Base-by-base conservation (phyloP, 2,329 filamentous ascomycete genomes). In the Bipolaris sorokiniana region DNA sequence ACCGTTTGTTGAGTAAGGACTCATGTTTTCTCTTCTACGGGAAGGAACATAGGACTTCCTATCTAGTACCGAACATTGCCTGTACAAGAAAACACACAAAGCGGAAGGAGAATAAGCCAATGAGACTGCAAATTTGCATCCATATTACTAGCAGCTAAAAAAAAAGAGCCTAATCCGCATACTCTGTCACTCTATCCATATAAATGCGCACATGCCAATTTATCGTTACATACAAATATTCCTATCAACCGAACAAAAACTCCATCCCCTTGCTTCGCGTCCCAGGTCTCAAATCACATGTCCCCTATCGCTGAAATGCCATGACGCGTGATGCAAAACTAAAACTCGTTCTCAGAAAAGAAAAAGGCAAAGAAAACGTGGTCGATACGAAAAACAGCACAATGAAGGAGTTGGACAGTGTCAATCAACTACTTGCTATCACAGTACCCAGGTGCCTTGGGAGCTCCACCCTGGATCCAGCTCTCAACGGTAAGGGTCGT, bases 401-500 rank as follows among this genome's bases (percentile, higher is more conserved):
- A 38, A 7, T 2, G 15, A 42, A 6, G 31, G 3, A 18, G 28
- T 22, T 11, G 2, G 9, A 7, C 2, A 3, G 26, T 15, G 7
- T 45, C 15, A 28, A 28, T 9, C 9, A 10, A 23, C 26, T 57
- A 73, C 44, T 63, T 61, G 52, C 64, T 63, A 56, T 90, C 87
- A 72, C 88, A 90, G 72, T 89, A 90, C 31, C 86, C 86, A 1
- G 86, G 86, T 11, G 81, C 68, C 61, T 82, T 82, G 3, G 76
- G 76, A n/a, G 74, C 69, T 16, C 77, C 76, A 4, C 87, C 86
- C 48, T 81, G 83, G 6, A 90, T 86, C 96, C 95, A 99, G 76
- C 90, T 96, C 72, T 89, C 84, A 46, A 97, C 81, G 0, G 95
- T 99, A 68, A 98, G 81, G 34, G 84, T 83, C 0, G 95, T 98